phyloP scores from a whole-genome alignment of 208 protist species.

The Tritrichomonas musculus region DNA sequence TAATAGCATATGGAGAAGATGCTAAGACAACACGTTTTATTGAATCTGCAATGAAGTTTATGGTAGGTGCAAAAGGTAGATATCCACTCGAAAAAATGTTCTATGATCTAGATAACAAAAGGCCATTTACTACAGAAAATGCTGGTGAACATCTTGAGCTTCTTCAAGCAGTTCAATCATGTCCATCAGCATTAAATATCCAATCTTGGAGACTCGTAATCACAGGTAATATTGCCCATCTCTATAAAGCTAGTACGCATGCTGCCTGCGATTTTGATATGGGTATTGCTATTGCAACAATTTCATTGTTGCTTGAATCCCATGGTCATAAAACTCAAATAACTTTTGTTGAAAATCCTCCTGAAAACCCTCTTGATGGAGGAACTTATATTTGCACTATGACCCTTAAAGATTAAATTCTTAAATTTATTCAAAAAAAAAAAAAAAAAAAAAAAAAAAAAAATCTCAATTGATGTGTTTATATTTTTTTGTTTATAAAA shows the following conservation, averaged over 20 bases:
- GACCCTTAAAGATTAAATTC: no score
- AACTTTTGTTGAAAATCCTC: no score
- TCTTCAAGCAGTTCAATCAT: neutral
- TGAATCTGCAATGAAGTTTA: neutral
- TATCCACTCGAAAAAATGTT: neutral
- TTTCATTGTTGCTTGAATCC: no score
- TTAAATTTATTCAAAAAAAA: no score
- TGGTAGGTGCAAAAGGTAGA: neutral
- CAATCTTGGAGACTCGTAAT: neutral
- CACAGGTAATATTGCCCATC: neutral
- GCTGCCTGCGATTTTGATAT: neutral
- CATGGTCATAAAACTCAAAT: no score
- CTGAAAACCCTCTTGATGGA: no score
- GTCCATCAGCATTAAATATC: neutral
- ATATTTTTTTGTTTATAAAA: no score
- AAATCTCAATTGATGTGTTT: no score
- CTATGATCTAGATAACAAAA: neutral
- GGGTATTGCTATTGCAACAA: neutral
- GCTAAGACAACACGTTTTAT: no score
- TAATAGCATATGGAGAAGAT: neutral
- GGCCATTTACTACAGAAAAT: neutral
- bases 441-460: no score
- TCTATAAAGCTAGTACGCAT: neutral
- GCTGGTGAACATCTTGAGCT: neutral
- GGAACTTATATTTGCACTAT: no score